phyloP scores from a whole-genome alignment of 177 flowering plant species.

The Vitis hybrid region DNA sequence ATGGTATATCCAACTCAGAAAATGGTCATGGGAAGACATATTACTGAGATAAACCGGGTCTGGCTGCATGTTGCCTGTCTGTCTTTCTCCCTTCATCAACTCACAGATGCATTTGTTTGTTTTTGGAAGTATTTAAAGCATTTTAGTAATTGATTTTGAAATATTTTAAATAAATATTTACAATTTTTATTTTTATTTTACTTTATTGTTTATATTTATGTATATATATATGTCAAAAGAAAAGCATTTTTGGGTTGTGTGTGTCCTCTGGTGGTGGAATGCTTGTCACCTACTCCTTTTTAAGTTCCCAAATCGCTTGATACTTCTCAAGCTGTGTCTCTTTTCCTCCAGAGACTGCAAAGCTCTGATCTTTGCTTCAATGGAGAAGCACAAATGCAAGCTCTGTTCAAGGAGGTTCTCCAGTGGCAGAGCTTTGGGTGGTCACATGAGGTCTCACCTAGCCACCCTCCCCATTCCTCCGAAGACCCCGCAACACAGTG shows the following conservation, averaged over 20 bases:
- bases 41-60: constrained; percentile 18
- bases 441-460: constrained; percentile 91
- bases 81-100: constrained; percentile 20
- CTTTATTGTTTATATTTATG: neutral
- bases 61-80: constrained; percentile 36
- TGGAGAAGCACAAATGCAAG: constrained; percentile 80
- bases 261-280: constrained; percentile 36
- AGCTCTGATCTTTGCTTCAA: constrained; percentile 20
- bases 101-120: constrained; percentile 1
- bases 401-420: constrained; percentile 60
- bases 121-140: neutral
- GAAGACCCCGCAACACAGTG: constrained; percentile 16
- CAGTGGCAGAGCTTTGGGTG: constrained; percentile 85
- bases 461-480: constrained; percentile 40
- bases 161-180: constrained; percentile 2
- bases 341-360: neutral
- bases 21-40: constrained; percentile 12
- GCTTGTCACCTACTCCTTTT: constrained; percentile 71
- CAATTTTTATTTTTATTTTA: neutral
- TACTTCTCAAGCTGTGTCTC: too few species aligned
- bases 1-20: neutral
- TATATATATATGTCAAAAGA: neutral
- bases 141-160: neutral
- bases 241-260: constrained; percentile 19
- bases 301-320: constrained; percentile 26